A percentile compares a stretch with the other conserved stretches of the same genome.
Conservation (phyloP, 2,329 filamentous ascomycete species). For the Spiromastix sp. region DNA sequence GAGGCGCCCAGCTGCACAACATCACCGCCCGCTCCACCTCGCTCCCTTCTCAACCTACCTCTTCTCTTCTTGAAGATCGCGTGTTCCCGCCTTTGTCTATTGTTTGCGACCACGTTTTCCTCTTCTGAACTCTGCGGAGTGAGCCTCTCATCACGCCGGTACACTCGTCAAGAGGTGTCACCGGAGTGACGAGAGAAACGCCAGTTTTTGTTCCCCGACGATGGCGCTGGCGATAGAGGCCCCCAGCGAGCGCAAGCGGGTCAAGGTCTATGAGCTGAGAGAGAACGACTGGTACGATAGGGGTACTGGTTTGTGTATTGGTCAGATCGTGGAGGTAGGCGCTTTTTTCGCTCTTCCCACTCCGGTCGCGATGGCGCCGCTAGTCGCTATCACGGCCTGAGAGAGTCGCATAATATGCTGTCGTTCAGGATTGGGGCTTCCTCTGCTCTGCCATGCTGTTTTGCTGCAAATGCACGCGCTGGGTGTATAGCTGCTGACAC, state of each 20-base stretch:
- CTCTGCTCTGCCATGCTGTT: too few species aligned
- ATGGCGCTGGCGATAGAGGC: slow-evolving; percentile 40
- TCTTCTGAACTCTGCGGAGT: too few species aligned
- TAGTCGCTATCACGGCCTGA: neutral
- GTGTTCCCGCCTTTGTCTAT: too few species aligned
- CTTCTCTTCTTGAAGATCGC: neutral
- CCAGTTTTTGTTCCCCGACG: slow-evolving; percentile 23
- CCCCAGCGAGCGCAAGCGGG: slow-evolving; percentile 50
- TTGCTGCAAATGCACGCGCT: too few species aligned
- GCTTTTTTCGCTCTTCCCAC: neutral
- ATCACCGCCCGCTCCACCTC: neutral
- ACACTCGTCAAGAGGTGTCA: slow-evolving; percentile 24
- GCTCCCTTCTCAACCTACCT: neutral
- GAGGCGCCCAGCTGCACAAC: neutral
- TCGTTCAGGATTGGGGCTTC: neutral
- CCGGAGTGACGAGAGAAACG: slow-evolving; percentile 31
- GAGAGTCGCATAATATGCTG: neutral
- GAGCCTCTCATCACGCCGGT: slow-evolving; percentile 24
- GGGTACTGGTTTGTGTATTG: slow-evolving; percentile 90
- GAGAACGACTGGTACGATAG: slow-evolving; percentile 99
- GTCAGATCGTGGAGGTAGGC: slow-evolving; percentile 62
- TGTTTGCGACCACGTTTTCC: slow-evolving; percentile 8
- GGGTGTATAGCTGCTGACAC: too few species aligned
- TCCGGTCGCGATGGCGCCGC: slow-evolving; percentile 3
- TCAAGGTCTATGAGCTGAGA: slow-evolving; percentile 97